Base-by-base conservation (phyloP, 176 grass and related monocot species). In the Aegilops tauschii region DNA sequence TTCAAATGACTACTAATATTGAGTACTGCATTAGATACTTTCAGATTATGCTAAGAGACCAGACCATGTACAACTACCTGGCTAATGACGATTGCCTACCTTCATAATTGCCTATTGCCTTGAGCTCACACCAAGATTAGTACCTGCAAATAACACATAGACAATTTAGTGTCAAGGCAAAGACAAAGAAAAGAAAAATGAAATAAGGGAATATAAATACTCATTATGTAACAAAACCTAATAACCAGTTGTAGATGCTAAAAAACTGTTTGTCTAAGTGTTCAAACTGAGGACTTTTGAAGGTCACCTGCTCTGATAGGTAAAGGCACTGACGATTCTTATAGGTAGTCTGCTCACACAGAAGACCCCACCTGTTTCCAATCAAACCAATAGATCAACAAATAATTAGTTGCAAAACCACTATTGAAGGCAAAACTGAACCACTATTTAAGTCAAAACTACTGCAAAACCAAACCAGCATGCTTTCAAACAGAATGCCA, bases 311-410 rank as follows among this genome's bases (percentile, higher is more conserved):
- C 86, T 98, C 96, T 65, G 96, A 88, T 39, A 98, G 88, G 84
- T 96, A 94, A 76, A 98, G 90, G 13, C 88, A 88, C 56, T 98
- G 96, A 5, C 86, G 70, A 79, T 92, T 92, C 77, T 94, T 94
- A 77, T 91, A 92, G 20, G 88, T 92, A 65, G 88, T 92, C 80
- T 91, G 72, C 77, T 94, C 92, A 63, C 94, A 88, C 73, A 92
- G 92, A 5, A 90, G 88, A 0, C 96, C 96, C 96, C 93, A 98
- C 72, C 96, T 96, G 78, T 76, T 70, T 62, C 81, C 35, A 50
- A 74, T 6, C 68, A 90, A 82, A 27, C 35, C 76, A 84, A 83
- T 11, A 66, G 28, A 83, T 39, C 47, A 94, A 50, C 56, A 73
- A 62, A 90, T 68, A 42, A 42, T 86, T 39, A 83, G 59, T 80